Conservation (phyloP, 495 filamentous ascomycete genomes). For the Lophium mytilinum region DNA sequence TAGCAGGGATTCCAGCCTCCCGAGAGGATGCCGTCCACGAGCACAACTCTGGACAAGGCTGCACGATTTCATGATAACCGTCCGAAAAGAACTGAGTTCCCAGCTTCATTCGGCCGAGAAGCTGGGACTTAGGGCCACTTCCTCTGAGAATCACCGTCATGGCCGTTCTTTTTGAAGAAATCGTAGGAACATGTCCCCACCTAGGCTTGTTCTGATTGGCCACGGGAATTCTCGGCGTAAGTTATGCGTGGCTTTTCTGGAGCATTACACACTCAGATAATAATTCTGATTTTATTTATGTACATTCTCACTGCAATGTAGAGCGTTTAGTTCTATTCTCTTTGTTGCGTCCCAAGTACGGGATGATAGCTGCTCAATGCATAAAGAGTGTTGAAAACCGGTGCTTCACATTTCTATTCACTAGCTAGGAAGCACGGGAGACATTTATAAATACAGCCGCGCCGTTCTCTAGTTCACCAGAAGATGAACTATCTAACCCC, state of each 20-base stretch:
- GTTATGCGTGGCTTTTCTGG: neutral
- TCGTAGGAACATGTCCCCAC: neutral
- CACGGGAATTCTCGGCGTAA: neutral
- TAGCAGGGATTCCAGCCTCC: too few species aligned
- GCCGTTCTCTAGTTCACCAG: neutral
- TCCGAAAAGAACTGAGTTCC: too few species aligned
- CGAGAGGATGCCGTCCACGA: too few species aligned
- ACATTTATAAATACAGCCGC: conserved; percentile 4
- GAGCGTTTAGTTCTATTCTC: conserved; percentile 32
- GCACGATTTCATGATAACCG: too few species aligned
- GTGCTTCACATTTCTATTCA: conserved; percentile 27
- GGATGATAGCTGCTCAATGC: conserved; percentile 5
- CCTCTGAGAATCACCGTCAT: neutral
- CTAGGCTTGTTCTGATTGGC: neutral
- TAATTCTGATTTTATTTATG: neutral
- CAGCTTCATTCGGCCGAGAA: too few species aligned
- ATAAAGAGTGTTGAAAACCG: conserved; percentile 29
- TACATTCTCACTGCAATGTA: conserved; percentile 10
- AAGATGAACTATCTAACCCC: conserved; percentile 4
- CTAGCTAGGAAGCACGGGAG: conserved; percentile 12
- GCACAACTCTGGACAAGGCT: too few species aligned
- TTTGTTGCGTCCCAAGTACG: conserved; percentile 15
- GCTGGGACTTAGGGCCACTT: neutral
- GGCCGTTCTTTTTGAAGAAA: neutral
- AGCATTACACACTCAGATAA: neutral